phyloP scores from a whole-genome alignment of 1,139 yeast species.

The Protomyces inundatus region DNA sequence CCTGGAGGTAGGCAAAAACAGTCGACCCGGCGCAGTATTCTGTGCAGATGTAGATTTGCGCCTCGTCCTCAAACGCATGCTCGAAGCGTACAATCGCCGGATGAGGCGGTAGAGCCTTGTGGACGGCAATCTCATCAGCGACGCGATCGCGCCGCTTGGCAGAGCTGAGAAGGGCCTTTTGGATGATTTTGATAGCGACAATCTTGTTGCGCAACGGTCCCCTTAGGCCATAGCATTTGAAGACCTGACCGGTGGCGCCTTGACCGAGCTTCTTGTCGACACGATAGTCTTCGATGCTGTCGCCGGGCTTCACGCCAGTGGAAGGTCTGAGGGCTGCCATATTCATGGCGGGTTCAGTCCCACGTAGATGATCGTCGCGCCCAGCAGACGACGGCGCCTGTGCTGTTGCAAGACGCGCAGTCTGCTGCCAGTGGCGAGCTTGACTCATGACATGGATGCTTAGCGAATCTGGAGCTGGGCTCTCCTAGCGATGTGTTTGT shows the following conservation, averaged over 20 bases:
- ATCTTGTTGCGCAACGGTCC: conserved; percentile 15
- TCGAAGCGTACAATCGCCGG: conserved; percentile 83
- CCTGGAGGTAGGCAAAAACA: conserved; percentile 37
- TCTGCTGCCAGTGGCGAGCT: no score
- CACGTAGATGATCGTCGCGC: no score
- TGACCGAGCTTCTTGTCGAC: conserved; percentile 25
- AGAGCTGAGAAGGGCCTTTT: conserved; percentile 18
- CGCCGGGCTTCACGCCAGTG: neutral
- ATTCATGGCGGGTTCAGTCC: no score
- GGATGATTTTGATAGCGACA: conserved; percentile 25
- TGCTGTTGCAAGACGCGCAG: no score
- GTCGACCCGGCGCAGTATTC: conserved; percentile 88
- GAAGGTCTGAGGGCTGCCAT: no score
- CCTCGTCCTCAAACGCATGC: conserved; percentile 93
- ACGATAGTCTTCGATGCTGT: conserved; percentile 16
- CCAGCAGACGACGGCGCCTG: no score
- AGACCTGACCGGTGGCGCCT: conserved; percentile 28
- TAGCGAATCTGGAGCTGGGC: no score
- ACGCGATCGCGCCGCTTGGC: conserved; percentile 24
- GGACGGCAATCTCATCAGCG: conserved; percentile 22
- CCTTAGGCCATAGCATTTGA: conserved; percentile 22
- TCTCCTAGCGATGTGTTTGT: no score
- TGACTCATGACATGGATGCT: no score
- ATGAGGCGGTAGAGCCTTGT: conserved; percentile 43
- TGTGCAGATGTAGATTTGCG: conserved; percentile 81